Percentiles rank a stretch among this genome's conserved stretches.
These are phyloP conservation scores for Backusella macrospora DNA, from an alignment of 192 early-diverging fungal species.

Conservation along the genomic window DNA sequence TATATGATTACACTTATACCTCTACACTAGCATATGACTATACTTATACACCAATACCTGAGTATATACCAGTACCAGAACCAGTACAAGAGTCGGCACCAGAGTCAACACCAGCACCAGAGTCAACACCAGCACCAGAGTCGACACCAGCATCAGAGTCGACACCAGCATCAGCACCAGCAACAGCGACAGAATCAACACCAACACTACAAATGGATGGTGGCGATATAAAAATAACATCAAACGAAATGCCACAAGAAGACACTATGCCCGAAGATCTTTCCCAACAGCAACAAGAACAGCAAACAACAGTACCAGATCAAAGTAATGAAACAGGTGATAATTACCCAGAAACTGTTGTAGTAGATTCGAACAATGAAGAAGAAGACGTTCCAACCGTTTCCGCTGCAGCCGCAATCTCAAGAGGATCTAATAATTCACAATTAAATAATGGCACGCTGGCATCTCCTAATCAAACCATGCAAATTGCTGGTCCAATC, in stretches of 20 bases:
- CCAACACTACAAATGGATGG: not conserved
- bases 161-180: not conserved
- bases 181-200: not conserved
- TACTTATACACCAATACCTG: not conserved
- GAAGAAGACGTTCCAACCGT: not conserved
- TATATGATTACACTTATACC: not conserved
- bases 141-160: not conserved
- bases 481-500: not conserved
- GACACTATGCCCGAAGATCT: not conserved
- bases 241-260: not conserved
- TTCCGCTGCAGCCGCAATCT: constrained; percentile 1
- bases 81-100: not conserved
- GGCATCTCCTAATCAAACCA: not conserved
- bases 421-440: not conserved
- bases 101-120: not conserved
- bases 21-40: not conserved
- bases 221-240: too few species aligned
- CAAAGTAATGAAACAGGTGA: not conserved
- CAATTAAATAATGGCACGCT: not conserved
- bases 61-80: not conserved
- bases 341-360: not conserved
- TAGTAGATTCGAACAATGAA: not conserved
- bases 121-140: not conserved
- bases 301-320: not conserved
- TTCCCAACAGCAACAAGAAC: not conserved